Evolutionary conservation across 2,329 filamentous ascomycete species (phyloP).

Genomic region (Penicillium paneum): DNA sequence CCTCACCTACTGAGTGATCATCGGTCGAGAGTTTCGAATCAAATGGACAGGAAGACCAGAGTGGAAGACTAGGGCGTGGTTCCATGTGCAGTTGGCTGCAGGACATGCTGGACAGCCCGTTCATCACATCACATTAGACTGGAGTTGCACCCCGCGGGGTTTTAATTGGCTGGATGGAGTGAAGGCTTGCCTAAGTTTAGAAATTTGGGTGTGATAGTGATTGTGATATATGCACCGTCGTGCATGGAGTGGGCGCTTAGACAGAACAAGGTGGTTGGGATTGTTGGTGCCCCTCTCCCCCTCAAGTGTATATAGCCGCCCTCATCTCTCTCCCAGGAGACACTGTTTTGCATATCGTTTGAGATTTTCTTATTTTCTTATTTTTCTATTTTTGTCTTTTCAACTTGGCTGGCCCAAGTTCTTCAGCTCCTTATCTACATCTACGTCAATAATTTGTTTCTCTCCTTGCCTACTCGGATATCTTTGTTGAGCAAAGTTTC

Average conservation of each 20-base stretch:
- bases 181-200: slow-evolving; percentile 12
- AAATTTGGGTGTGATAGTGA: slow-evolving; percentile 19
- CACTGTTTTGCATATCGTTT: slow-evolving; percentile 30
- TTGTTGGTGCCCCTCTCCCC: slow-evolving; percentile 5
- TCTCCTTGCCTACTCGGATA: slow-evolving; percentile 4
- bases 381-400: slow-evolving; percentile 37
- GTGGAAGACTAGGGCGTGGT: neutral
- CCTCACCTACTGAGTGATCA: neutral
- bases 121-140: neutral
- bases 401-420: slow-evolving; percentile 46
- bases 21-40: neutral
- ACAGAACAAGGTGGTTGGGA: neutral
- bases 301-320: slow-evolving; percentile 36
- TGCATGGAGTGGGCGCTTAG: slow-evolving; percentile 25
- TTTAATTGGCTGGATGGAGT: slow-evolving; percentile 10
- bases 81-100: slow-evolving; percentile 12
- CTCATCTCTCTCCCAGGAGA: slow-evolving; percentile 14
- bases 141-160: neutral
- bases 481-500: slow-evolving; percentile 39
- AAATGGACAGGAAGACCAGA: neutral
- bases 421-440: slow-evolving; percentile 24
- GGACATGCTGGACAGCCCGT: slow-evolving; percentile 2
- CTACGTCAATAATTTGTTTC: slow-evolving; percentile 16
- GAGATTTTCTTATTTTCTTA: slow-evolving; percentile 30
- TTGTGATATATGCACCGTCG: slow-evolving; percentile 18